Conservation (phyloP, 495 filamentous ascomycete species). For the Penicillium turbatum region DNA sequence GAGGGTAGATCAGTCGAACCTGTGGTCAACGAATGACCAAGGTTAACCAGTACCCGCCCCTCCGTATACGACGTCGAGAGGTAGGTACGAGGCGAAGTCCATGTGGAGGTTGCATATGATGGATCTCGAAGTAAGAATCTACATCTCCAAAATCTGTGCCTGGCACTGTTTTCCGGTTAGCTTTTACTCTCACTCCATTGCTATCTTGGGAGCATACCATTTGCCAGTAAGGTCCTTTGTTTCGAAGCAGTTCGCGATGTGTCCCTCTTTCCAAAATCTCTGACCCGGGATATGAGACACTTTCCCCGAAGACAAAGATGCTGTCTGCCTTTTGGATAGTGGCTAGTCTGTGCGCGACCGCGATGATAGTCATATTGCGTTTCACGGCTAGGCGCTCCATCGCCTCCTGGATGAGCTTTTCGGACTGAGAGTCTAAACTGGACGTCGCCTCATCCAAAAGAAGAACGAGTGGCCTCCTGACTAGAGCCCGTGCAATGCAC, state of each 20-base stretch:
- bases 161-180: background rate
- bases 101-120: too few species aligned
- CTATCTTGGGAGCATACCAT: background rate
- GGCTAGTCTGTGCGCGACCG: conserved; percentile 67
- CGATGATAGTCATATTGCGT: conserved; percentile 66
- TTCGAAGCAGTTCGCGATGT: conserved; percentile 32
- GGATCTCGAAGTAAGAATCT: too few species aligned
- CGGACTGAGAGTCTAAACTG: conserved; percentile 51
- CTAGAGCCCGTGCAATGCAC: conserved; percentile 49
- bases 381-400: conserved; percentile 37
- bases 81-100: too few species aligned
- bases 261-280: conserved; percentile 57
- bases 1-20: too few species aligned
- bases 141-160: background rate
- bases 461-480: conserved; percentile 41
- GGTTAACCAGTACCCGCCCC: too few species aligned
- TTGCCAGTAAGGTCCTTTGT: background rate
- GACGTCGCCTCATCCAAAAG: conserved; percentile 56
- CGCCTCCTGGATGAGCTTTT: conserved; percentile 34
- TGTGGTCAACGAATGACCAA: too few species aligned
- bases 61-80: too few species aligned
- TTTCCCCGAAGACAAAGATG: conserved; percentile 60
- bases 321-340: conserved; percentile 69
- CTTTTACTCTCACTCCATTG: background rate
- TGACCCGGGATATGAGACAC: conserved; percentile 39